Evolutionary conservation across 2,329 filamentous ascomycete genomes (phyloP), one percentile per base, ranked within the genome.

Genomic region (Metarhizium brunneum): DNA sequence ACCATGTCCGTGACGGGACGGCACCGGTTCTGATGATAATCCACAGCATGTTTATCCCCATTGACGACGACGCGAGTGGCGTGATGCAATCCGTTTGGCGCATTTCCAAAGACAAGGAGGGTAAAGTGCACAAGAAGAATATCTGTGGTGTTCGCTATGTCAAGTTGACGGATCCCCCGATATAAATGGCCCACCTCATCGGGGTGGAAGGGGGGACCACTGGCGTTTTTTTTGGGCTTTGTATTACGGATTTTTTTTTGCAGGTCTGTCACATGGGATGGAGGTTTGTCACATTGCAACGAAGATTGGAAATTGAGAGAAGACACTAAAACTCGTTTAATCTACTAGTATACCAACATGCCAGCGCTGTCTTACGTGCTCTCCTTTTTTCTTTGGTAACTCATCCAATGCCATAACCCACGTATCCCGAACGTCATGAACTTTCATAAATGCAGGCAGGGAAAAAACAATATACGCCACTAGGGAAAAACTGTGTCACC

Each of bases 141-240:
- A 63, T 86, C 59, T 88, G 86, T 68, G 86, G 84, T 0, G 88
- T 92, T 47, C 74, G 83, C 60, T 92, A 92, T 73, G 88, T 92
- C 57, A 87, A 87, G 4, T 71, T 92, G 70, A 90, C 86, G 4
- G 86, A 91, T 73, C 79, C 86, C 25, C 86, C 85, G 10, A 43
- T 42, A 42, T 42, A 18, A 16, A 14, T 16, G 6, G 40, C 8
- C 40, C 13, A 42, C 40, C n/a, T 42, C n/a, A 25, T 4, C 25
- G 3, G 25, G 25, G 20, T 3, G 25, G 25, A 25, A 25, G 25
- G 25, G 4, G 25, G 25, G 25, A 25, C 25, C 1, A 25, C 4
- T 25, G 3, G 25, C 25, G 3, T 25, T 25, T 25, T 20, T 25
- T 25, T 4, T 4, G 25, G 25, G 25, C 25, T 25, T 25, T 25